Base-by-base conservation (phyloP, 2,329 filamentous ascomycete genomes). In the Penicillium sclerotiorum region DNA sequence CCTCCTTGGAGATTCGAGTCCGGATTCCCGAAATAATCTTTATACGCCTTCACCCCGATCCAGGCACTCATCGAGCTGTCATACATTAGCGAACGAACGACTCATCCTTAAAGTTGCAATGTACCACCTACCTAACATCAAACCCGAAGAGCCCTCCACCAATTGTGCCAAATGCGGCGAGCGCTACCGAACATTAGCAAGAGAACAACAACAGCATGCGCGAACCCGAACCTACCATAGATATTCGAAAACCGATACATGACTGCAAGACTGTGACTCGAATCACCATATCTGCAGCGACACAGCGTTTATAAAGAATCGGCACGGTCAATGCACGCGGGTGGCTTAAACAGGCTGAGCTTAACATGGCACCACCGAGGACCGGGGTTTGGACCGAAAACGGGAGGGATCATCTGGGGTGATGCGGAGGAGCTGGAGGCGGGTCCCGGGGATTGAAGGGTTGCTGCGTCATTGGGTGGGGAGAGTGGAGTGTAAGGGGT, bases 61-160 rank as follows among this genome's bases (percentile, higher is more conserved):
- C 76, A 79, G 48, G 63, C 67, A 47, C 60, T 68, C 65, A 75
- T 67, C 50, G 70, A 71, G 48, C 68, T 69, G 22, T 27, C 17
- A 15, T 17, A 6, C 4, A n/a, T n/a, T n/a, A n/a, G n/a, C n/a
- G n/a, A n/a, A n/a, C n/a, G n/a, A n/a, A n/a, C n/a, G n/a, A n/a
- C n/a, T n/a, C n/a, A n/a, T n/a, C n/a, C n/a, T n/a, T n/a, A n/a
- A n/a, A n/a, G n/a, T n/a, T n/a, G n/a, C n/a, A n/a, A n/a, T n/a
- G n/a, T n/a, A n/a, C 5, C 4, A n/a, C 80, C 13, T 77, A 81
- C 52, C 73, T 77, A 50, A 83, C 79, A 68, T 83, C 81, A 62
- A 83, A 84, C 33, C 80, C 80, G 59, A 83, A 83, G 17, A 82
- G 67, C 8, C 74, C 78, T 64, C 79, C 80, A 33, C 80, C 80